Conservation (phyloP, 1,139 yeast species). For the Taiozyma sp. region DNA sequence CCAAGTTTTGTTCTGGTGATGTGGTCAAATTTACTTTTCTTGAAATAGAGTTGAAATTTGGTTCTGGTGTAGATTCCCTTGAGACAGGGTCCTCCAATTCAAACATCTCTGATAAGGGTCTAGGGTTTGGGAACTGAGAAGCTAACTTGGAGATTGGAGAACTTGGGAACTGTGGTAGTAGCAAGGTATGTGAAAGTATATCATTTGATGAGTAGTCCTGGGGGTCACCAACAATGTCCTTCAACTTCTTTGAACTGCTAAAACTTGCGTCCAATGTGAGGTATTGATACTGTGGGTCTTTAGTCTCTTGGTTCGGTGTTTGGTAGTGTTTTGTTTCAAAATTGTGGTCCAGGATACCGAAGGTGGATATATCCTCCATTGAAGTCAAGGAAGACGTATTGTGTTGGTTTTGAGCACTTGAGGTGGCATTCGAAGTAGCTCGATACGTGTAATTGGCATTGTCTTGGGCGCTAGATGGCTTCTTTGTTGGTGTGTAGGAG, state of each 20-base stretch:
- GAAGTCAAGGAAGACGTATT: neutral
- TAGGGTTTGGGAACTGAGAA: slow-evolving; percentile 16
- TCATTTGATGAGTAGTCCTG: neutral
- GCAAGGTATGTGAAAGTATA: neutral
- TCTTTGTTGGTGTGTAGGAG: neutral
- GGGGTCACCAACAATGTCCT: neutral
- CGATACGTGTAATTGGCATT: slow-evolving; percentile 5
- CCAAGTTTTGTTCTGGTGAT: neutral
- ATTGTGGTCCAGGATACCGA: slow-evolving; percentile 2
- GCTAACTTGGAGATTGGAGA: slow-evolving; percentile 12
- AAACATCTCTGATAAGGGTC: slow-evolving; percentile 14
- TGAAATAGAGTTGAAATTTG: neutral
- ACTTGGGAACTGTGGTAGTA: neutral
- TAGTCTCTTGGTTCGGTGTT: neutral
- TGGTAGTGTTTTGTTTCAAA: neutral
- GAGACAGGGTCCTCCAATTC: slow-evolving; percentile 9
- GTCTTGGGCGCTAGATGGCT: neutral
- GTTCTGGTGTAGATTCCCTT: neutral
- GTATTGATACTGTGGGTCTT: neutral
- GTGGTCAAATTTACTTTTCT: slow-evolving; percentile 1
- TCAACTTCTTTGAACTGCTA: neutral
- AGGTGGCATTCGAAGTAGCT: neutral
- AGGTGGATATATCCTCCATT: slow-evolving; percentile 6
- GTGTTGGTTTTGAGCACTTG: neutral
- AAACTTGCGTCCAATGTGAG: neutral